Evolutionary conservation across 2,329 filamentous ascomycete genomes (phyloP).

Genomic region (Cryphonectria japonica): DNA sequence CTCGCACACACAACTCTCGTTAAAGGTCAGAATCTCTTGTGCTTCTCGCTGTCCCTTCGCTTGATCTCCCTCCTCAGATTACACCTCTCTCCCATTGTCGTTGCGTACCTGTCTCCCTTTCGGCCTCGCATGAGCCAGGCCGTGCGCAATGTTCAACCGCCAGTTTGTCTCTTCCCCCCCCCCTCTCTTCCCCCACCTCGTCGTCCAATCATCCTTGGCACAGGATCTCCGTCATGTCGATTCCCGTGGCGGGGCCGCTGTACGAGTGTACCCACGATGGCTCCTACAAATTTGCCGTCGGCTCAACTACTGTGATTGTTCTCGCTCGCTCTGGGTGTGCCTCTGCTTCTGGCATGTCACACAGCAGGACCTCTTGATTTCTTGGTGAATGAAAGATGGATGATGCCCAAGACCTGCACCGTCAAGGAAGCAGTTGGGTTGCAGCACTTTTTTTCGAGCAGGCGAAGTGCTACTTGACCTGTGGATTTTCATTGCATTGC

Average conservation of each 20-base stretch:
- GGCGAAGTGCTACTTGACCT: too few relatives aligned
- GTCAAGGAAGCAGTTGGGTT: neutral
- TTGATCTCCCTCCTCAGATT: neutral
- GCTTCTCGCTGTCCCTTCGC: slow-evolving; percentile 3
- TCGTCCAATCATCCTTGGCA: neutral
- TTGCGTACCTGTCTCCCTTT: neutral
- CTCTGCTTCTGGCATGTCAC: neutral
- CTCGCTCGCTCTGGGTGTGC: neutral
- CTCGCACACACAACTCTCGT: neutral
- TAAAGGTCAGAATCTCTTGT: slow-evolving; percentile 17
- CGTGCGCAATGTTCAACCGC: neutral
- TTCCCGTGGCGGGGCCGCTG: slow-evolving; percentile 24
- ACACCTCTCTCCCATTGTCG: neutral
- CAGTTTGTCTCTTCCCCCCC: neutral
- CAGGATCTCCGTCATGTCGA: slow-evolving; percentile 20
- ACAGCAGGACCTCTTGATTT: neutral
- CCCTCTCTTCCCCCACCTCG: neutral
- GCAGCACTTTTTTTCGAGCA: neutral
- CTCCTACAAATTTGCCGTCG: neutral
- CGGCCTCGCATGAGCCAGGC: neutral
- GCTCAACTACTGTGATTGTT: neutral
- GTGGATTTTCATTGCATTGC: neutral
- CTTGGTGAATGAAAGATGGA: neutral
- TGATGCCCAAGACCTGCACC: neutral
- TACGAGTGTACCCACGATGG: slow-evolving; percentile 17